These are phyloP conservation scores for Curvularia hawaiiensis DNA, from an alignment of 2,329 filamentous ascomycete species.

Conservation along the genomic window DNA sequence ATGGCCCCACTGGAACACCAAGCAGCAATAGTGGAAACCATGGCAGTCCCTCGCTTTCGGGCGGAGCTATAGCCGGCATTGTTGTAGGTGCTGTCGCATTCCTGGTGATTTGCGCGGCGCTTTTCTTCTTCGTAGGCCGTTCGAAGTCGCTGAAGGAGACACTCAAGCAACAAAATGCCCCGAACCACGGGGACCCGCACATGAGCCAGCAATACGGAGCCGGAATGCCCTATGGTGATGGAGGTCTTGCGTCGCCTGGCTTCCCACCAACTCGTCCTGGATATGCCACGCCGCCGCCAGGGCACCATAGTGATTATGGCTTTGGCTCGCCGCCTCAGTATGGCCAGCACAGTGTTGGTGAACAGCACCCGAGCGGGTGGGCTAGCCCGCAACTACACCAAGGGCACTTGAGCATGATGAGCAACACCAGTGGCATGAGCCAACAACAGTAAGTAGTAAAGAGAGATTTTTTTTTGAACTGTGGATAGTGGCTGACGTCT, in stretches of 20 bases:
- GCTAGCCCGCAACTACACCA: conserved; percentile 24
- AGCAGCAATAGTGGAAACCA: conserved; percentile 1
- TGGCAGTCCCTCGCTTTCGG: conserved; percentile 33
- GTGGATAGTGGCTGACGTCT: not conserved
- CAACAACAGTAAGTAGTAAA: conserved; percentile 30
- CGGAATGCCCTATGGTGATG: conserved; percentile 8
- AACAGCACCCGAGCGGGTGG: conserved; percentile 32
- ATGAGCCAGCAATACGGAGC: conserved; percentile 10
- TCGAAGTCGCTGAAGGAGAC: conserved; percentile 39
- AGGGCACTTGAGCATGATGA: conserved; percentile 25
- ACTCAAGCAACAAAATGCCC: conserved; percentile 11
- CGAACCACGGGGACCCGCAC: conserved; percentile 1
- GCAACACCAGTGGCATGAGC: conserved; percentile 26
- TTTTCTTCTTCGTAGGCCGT: conserved; percentile 69
- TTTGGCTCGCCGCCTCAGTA: conserved; percentile 26
- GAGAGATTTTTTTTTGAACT: not conserved
- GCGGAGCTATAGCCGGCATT: conserved; percentile 56
- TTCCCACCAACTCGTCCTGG: conserved; percentile 4
- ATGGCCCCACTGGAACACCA: conserved; percentile 14
- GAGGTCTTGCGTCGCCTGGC: conserved; percentile 14
- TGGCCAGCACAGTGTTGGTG: conserved; percentile 31
- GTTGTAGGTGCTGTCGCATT: conserved; percentile 68
- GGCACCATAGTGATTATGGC: conserved; percentile 22
- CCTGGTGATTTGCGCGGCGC: conserved; percentile 63
- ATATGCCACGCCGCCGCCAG: conserved; percentile 13